phyloP scores from a whole-genome alignment of 2,329 filamentous ascomycete species.

The Aspergillus quadricinctus region DNA sequence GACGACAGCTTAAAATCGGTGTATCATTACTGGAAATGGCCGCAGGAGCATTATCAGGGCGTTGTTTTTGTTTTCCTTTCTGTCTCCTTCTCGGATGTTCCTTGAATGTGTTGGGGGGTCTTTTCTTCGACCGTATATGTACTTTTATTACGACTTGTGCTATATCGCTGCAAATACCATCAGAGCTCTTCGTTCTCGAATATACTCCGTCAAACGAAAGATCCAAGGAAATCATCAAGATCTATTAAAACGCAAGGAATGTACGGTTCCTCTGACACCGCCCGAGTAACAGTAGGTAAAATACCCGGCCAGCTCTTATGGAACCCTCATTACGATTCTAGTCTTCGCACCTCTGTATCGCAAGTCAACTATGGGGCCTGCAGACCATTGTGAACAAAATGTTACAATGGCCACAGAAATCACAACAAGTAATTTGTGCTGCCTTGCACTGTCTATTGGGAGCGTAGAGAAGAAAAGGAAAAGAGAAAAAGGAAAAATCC shows the following conservation, averaged over 20 bases:
- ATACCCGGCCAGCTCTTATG: constrained; percentile 72
- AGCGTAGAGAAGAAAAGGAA: constrained; percentile 55
- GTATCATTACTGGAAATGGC: constrained; percentile 17
- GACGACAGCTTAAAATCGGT: constrained; percentile 18
- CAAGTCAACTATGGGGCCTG: constrained; percentile 60
- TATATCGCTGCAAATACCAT: constrained; percentile 24
- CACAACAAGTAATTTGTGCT: constrained; percentile 47
- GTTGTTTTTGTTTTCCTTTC: constrained; percentile 26
- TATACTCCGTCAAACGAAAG: constrained; percentile 14
- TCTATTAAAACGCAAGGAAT: constrained; percentile 37
- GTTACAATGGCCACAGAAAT: constrained; percentile 52
- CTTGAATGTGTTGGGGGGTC: constrained; percentile 17
- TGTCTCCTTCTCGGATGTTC: constrained; percentile 17
- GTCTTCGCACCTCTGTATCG: constrained; percentile 60
- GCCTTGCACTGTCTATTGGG: constrained; percentile 83
- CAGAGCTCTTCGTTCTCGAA: constrained; percentile 9
- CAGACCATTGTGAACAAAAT: constrained; percentile 62
- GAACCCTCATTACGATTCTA: constrained; percentile 48
- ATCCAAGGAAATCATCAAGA: constrained; percentile 7
- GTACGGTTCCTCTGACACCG: constrained; percentile 81
- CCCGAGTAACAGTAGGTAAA: constrained; percentile 62
- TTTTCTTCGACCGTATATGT: constrained; percentile 26
- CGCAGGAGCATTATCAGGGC: constrained; percentile 36
- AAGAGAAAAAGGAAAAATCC: constrained; percentile 15
- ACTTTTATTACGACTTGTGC: constrained; percentile 28